These are phyloP conservation scores for Nidula microcarpa DNA, from an alignment of 768 basidiomycete genomes.

Conservation along the genomic window DNA sequence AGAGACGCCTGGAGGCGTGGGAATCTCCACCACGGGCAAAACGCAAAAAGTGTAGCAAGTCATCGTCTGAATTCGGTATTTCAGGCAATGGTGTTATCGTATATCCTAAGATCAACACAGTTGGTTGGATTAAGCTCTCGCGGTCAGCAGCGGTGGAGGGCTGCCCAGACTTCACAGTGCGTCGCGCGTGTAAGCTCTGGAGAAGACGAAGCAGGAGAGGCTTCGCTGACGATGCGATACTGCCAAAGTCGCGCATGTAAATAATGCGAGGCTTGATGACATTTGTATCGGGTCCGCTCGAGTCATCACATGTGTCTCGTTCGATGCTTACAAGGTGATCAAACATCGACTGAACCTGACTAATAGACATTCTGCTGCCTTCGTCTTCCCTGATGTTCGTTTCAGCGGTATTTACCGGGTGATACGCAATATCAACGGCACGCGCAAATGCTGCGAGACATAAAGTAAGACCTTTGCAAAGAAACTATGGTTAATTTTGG, in stretches of 20 bases:
- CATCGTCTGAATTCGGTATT: neutral
- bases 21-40: neutral
- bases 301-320: too few species aligned
- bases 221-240: constrained; percentile 2
- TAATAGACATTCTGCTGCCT: too few species aligned
- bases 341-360: too few species aligned
- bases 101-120: neutral
- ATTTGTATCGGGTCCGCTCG: neutral
- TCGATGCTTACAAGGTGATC: too few species aligned
- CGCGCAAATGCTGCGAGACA: too few species aligned
- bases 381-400: too few species aligned
- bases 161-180: neutral
- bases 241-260: constrained; percentile 6
- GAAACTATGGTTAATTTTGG: too few species aligned
- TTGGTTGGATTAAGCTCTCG: constrained; percentile 1
- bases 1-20: too few species aligned
- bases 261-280: constrained; percentile 1
- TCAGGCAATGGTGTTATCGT: neutral
- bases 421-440: too few species aligned
- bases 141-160: neutral
- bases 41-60: neutral
- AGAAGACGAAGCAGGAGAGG: constrained; percentile 2
- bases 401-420: too few species aligned
- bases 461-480: too few species aligned
- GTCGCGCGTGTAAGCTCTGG: constrained; percentile 2